Base-by-base conservation (phyloP, 208 protist species). In the Blastocrithidia nonstop region DNA sequence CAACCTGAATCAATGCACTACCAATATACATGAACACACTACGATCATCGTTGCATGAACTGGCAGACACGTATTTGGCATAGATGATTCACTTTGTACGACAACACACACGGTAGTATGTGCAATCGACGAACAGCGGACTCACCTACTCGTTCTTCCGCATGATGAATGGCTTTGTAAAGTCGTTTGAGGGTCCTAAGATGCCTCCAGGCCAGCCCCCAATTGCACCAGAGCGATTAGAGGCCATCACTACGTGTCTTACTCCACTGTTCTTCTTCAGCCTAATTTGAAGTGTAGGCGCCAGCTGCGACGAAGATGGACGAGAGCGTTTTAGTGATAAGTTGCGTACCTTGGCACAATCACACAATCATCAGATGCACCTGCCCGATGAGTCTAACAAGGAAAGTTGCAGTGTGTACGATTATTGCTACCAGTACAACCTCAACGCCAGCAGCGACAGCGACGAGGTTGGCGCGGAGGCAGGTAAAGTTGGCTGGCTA, bases 261-360 rank as follows among this genome's bases (percentile, higher is more conserved):
- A 52, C 87, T n/a, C 57, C 66, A 24, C 64, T 96, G 25, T 98
- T 98, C 67, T 83, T 98, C 54, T 96, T 98, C 50, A 77, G 88
- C 6, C 40, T 98, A 4, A 59, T 98, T 8, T 99, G 96, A 96
- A 92, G 81, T 23, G 61, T 98, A 8, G 96, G 97, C 4, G 91
- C 79, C 0, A 95, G 86, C 0, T 95, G 85, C 59, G 86, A 98
- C 60, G 73, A 82, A 28, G 60, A 36, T 1, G 74, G 91, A 1
- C 76, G 95, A 8, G 68, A 73, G 24, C 31, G 57, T n/a, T 98
- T 99, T 62, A 84, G 86, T 50, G 38, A 61, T 6, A 89, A 61
- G 45, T 45, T 99, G 36, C 62, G 85, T 13, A 32, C 57, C 17
- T 37, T 87, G 37, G 77, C 92, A 1, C 41, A 22, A 19, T 45